Conservation (phyloP, 2,329 filamentous ascomycete genomes). For the Graphiopsis chlorocephala region DNA sequence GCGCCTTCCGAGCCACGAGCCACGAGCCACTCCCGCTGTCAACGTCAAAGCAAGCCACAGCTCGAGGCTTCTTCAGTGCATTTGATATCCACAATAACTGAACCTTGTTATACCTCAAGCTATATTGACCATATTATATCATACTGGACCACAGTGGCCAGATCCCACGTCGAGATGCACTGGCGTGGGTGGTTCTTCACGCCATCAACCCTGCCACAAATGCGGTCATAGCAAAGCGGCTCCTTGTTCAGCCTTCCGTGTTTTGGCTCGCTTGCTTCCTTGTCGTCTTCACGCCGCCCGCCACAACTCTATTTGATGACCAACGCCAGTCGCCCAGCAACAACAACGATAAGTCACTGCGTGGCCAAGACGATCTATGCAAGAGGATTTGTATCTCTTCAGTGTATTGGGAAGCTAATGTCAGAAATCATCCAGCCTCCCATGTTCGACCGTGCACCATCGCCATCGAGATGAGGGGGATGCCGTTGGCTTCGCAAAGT, state of each 20-base stretch:
- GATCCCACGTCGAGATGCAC: neutral
- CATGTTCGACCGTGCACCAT: neutral
- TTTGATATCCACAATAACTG: neutral
- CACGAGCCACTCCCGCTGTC: conserved; percentile 6
- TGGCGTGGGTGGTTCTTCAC: neutral
- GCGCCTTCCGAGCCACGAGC: conserved; percentile 3
- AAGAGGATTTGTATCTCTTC: neutral
- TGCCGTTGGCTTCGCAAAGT: neutral
- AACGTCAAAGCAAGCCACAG: conserved; percentile 1
- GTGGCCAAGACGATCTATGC: neutral
- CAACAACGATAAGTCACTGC: neutral
- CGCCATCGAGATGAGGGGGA: neutral
- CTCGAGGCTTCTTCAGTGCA: neutral
- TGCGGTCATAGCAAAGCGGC: neutral
- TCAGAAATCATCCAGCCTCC: neutral
- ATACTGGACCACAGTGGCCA: neutral
- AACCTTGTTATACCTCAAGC: neutral
- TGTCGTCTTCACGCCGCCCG: conserved; percentile 3
- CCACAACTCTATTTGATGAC: neutral
- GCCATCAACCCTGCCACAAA: neutral
- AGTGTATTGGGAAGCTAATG: neutral
- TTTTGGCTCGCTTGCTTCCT: conserved; percentile 2
- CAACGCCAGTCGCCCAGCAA: neutral
- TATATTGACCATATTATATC: neutral
- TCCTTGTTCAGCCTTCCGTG: neutral